phyloP scores from a whole-genome alignment of 75 land plant species.

The Cupressus sempervirens region DNA sequence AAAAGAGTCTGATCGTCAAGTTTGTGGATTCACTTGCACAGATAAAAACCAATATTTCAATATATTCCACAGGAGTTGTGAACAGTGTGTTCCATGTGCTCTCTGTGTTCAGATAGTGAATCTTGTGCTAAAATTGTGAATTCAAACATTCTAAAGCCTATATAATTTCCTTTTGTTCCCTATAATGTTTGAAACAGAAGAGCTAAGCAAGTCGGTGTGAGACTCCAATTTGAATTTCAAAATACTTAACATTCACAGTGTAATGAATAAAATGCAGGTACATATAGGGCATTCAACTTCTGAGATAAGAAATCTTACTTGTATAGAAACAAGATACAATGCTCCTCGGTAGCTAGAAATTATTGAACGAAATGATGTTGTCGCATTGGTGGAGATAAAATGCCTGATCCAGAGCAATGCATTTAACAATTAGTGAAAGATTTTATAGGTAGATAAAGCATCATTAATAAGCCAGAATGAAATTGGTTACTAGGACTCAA shows the following conservation, averaged over 20 bases:
- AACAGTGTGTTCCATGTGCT: neutral
- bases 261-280: neutral
- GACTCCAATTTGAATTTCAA: neutral
- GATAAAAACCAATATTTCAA: neutral
- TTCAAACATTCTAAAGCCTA: neutral
- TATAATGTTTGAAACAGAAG: neutral
- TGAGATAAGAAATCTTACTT: constrained; percentile 29
- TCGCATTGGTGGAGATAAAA: constrained; percentile 67
- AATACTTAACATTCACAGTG: neutral
- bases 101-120: neutral
- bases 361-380: constrained; percentile 59
- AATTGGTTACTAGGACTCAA: neutral
- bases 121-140: neutral
- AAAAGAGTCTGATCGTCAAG: neutral
- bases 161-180: neutral
- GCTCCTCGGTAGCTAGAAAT: constrained; percentile 64
- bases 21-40: neutral
- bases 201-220: neutral
- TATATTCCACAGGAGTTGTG: neutral
- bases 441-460: too few relatives aligned
- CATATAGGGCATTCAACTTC: neutral
- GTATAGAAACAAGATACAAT: constrained; percentile 57
- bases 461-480: neutral
- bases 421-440: neutral
- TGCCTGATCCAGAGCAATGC: constrained; percentile 21